A percentile compares a stretch with the other conserved stretches of the same genome.
Conservation (phyloP, 805 yeast genomes). For the Torulaspora quercuum region DNA sequence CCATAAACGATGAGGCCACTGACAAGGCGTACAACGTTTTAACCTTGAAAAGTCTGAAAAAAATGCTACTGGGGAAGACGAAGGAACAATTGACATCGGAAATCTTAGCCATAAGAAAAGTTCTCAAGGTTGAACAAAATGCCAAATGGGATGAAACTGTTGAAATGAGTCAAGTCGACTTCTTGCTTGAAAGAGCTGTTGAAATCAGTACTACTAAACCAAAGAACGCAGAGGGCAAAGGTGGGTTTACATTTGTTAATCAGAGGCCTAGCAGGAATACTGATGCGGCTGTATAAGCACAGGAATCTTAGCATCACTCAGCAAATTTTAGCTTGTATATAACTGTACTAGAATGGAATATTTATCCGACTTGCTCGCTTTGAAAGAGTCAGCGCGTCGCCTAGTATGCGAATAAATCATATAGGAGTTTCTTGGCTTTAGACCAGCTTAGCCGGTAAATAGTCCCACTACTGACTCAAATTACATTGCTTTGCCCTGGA, state of each 20-base stretch:
- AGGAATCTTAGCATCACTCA: too few relatives aligned
- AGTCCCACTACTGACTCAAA: not conserved
- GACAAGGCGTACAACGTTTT: slow-evolving; percentile 15
- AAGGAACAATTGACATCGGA: slow-evolving; percentile 21
- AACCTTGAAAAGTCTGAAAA: slow-evolving; percentile 28
- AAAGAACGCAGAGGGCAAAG: not conserved
- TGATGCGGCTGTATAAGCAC: slow-evolving; percentile 2
- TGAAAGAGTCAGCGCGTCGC: too few relatives aligned
- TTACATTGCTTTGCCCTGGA: not conserved
- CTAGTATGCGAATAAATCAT: too few relatives aligned
- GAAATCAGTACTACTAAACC: not conserved
- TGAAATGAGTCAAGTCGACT: slow-evolving; percentile 10
- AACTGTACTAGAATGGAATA: too few relatives aligned
- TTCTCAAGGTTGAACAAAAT: slow-evolving; percentile 14
- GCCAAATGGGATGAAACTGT: slow-evolving; percentile 14
- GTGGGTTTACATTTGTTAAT: slow-evolving; percentile 8
- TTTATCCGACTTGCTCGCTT: too few relatives aligned
- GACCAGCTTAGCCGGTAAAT: too few relatives aligned
- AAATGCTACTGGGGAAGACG: slow-evolving; percentile 20
- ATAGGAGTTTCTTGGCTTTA: too few relatives aligned
- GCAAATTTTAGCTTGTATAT: too few relatives aligned
- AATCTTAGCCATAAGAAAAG: slow-evolving; percentile 18
- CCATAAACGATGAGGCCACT: slow-evolving; percentile 28
- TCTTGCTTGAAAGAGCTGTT: slow-evolving; percentile 9
- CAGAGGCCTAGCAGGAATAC: slow-evolving; percentile 11